Conservation (phyloP, 208 protist genomes). For the Leishmania major region DNA sequence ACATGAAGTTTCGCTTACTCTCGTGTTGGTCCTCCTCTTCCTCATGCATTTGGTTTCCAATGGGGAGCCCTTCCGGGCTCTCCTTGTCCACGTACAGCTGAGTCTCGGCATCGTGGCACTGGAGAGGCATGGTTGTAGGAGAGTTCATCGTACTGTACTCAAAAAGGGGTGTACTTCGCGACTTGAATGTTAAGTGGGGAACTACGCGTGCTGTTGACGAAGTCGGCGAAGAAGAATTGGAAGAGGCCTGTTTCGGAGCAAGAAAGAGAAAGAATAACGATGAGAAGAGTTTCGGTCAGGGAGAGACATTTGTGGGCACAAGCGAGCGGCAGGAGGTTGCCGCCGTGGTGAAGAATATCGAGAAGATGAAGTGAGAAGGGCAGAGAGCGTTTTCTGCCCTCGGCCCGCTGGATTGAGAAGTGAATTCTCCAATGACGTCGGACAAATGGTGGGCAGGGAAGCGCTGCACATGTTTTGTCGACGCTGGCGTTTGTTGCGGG, state of each 20-base stretch:
- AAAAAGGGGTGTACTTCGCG: neutral
- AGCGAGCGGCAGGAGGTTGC: neutral
- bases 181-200: neutral
- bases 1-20: constrained; percentile 8
- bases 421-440: too few species aligned
- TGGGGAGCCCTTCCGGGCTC: neutral
- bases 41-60: constrained; percentile 2
- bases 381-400: neutral
- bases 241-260: neutral
- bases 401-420: too few species aligned
- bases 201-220: neutral
- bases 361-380: neutral
- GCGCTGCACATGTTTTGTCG: neutral
- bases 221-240: neutral
- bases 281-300: neutral
- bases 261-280: neutral
- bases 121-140: neutral
- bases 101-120: neutral
- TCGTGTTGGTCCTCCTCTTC: neutral
- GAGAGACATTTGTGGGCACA: neutral
- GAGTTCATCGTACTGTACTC: neutral
- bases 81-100: constrained; percentile 14
- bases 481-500: too few species aligned
- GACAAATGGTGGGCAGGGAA: neutral
- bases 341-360: neutral